Base-by-base conservation (phyloP, 257 asterid species). In the Solanum pimpinellifolium region DNA sequence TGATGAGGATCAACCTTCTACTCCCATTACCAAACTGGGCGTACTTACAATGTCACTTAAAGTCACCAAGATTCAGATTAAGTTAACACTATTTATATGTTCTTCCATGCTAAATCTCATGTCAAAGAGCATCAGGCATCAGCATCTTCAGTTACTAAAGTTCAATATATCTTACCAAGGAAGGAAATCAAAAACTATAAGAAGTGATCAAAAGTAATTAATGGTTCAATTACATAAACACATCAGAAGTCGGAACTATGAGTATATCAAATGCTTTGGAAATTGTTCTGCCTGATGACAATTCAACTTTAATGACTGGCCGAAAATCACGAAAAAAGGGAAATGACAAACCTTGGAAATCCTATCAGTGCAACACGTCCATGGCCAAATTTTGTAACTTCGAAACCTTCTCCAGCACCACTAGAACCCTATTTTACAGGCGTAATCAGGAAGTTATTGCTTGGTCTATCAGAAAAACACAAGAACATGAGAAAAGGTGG, bases 381-480 rank as follows among this genome's bases (percentile, higher is more conserved):
- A 88, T 97, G 99, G 77, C 99, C 99, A 90, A 83, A 97, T 91
- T 97, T 97, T 52, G 99, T 95, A 89, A 95, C 99, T 92, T 97
- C 99, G 87, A 97, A 97, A 88, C 99, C 99, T n/a, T 97, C 99
- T 89, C 98, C 99, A 84, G 96, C 98, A 89, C 96, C 99, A 91
- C 97, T 94, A 78, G 99, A 90, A 86, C 99, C 99, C 99, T 97
- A 91, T 86, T 66, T 88, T 91, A 88, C 68, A 31, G 6, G 3
- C 46, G 29, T 81, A 81, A 81, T 81, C 85, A 81, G 85, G 14
- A 81, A 81, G 44, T 29, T 18, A 47, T 49, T 81, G 21, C 85
- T 47, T n/a, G 23, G 29, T 47, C 29, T 47, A 80, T 80, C 44
- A 81, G 44, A 47, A 81, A 52, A 81, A 49, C 35, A 31, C 39